Base-by-base conservation (phyloP, 176 grass and related monocot species). In the Oryza nivara region DNA sequence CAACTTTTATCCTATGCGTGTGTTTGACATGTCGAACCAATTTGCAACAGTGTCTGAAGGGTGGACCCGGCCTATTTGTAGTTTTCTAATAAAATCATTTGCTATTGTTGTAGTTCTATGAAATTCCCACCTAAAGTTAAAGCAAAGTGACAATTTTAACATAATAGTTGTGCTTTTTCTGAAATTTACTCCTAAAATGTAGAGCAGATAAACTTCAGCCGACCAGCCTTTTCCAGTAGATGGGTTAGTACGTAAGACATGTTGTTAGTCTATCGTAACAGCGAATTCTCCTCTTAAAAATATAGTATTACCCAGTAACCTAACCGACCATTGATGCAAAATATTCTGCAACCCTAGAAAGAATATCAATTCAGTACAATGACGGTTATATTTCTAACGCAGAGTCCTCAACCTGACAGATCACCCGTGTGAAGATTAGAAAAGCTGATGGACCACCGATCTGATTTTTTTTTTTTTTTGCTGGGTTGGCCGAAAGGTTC, bases 251-350 rank as follows among this genome's bases (percentile, higher is more conserved):
- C 14, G 11, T n/a, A 26, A 30, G 30, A 36, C 41, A 72, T 72
- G 72, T 38, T 34, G 69, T 25, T 69, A 68, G 82, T 58, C 74
- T 67, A 17, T 65, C 15, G 6, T 72, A 76, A 54, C 63, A 46
- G 26, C 4, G 7, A 35, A 34, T 52, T 60, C 16, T 68, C 46
- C 65, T 38, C 46, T 43, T 44, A 61, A 58, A 15, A 22, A n/a
- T 72, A 60, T 70, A 72, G 28, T 25, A 72, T 38, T 22, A 48
- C 67, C 43, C 63, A 45, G 12, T 17, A 76, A 70, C 20, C 40
- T 17, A 76, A 70, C 20, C 40, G 20, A 43, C 68, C 19, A 40
- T 17, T 36, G 52, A 71, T 71, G 20, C 72, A 64, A 75, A 75
- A 75, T 75, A 45, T 68, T 36, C 13, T 13, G 5, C 63, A 68